These are phyloP conservation scores for Closterium sp. DNA, from an alignment of 139 green algal species.

Conservation along the genomic window DNA sequence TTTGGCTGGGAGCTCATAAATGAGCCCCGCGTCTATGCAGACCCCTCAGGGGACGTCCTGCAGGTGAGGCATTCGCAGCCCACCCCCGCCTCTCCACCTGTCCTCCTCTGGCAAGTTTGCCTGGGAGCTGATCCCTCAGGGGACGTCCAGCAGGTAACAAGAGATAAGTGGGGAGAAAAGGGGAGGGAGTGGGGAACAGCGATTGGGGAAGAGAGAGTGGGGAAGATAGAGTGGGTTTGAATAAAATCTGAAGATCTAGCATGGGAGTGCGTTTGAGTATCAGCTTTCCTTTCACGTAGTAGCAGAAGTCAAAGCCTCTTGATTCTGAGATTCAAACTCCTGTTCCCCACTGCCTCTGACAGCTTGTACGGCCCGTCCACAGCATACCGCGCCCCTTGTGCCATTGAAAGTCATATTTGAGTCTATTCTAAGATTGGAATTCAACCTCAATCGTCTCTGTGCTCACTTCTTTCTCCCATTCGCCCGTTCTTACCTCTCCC, in stretches of 20 bases:
- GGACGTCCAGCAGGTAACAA: background rate
- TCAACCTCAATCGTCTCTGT: background rate
- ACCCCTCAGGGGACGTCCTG: background rate
- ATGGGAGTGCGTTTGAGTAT: no score
- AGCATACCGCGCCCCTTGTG: background rate
- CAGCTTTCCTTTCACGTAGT: no score
- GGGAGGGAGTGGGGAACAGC: no score
- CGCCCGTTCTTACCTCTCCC: background rate
- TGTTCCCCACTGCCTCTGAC: constrained; percentile 56
- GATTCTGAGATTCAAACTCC: constrained; percentile 60
- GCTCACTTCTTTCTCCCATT: background rate
- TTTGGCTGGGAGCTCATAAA: constrained; percentile 68
- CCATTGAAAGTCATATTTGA: no score
- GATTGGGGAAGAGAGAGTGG: no score
- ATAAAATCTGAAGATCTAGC: no score
- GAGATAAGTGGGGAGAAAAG: background rate
- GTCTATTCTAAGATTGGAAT: background rate
- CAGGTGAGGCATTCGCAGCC: constrained; percentile 65
- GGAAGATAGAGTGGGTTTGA: no score
- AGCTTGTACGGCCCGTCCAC: no score
- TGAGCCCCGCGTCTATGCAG: constrained; percentile 31
- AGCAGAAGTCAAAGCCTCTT: constrained; percentile 26
- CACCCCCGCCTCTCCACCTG: no score
- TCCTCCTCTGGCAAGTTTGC: no score
- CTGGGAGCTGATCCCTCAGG: constrained; percentile 48